phyloP scores from a whole-genome alignment of 768 basidiomycete genomes.

The Amanita molliuscula region DNA sequence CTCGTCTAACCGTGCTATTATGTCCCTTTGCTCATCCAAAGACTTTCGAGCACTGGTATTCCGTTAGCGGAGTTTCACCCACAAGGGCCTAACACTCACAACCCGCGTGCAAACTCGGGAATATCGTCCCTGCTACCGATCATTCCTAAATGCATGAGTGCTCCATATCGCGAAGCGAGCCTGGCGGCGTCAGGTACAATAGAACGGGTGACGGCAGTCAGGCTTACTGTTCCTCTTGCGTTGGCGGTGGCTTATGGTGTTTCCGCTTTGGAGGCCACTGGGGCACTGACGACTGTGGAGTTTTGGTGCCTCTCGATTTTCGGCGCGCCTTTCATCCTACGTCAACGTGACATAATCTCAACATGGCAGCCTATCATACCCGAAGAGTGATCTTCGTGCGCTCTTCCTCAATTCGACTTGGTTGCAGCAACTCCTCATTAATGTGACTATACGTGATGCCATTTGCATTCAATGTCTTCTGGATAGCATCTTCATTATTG shows the following conservation, averaged over 20 bases:
- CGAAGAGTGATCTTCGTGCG: constrained; percentile 43
- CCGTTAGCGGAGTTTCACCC: neutral
- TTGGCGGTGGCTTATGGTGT: constrained; percentile 40
- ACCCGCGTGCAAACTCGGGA: constrained; percentile 48
- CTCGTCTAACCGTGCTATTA: constrained; percentile 10
- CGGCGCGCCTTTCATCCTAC: constrained; percentile 1
- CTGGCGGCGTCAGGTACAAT: constrained; percentile 21
- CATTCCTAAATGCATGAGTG: constrained; percentile 53
- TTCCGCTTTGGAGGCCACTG: constrained; percentile 59
- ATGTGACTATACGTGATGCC: constrained; percentile 68
- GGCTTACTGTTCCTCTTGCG: constrained; percentile 41
- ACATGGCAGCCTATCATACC: constrained; percentile 20
- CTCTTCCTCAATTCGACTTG: constrained; percentile 61
- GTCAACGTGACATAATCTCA: neutral
- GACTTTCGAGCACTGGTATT: constrained; percentile 23
- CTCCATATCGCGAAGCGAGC: constrained; percentile 41
- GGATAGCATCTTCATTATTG: constrained; percentile 33
- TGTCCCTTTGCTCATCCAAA: constrained; percentile 25
- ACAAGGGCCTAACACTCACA: constrained; percentile 33
- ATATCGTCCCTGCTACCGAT: constrained; percentile 43
- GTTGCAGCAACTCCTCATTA: constrained; percentile 60
- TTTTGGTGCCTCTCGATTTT: constrained; percentile 17
- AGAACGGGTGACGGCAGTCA: neutral
- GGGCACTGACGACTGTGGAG: constrained; percentile 22
- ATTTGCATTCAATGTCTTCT: constrained; percentile 44